Evolutionary conservation across 1,284 basidiomycete species (phyloP).

Genomic region (Apiotrichum montevideense): DNA sequence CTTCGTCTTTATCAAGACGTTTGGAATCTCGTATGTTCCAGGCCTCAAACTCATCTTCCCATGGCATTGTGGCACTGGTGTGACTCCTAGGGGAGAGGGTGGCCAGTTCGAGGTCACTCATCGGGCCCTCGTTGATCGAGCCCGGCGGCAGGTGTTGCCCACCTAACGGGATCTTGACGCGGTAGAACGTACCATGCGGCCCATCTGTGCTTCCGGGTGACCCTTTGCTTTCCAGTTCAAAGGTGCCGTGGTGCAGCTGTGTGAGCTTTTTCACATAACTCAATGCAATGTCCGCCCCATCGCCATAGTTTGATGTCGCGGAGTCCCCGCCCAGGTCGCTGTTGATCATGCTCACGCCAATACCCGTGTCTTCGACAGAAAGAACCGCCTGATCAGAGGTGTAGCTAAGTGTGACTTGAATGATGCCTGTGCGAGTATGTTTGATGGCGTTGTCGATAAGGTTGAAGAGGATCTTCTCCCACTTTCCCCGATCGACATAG

Average conservation of each 20-base stretch:
- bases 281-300: slow-evolving; percentile 47
- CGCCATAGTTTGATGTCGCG: slow-evolving; percentile 41
- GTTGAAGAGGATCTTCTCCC: slow-evolving; percentile 49
- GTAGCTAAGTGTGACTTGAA: slow-evolving; percentile 30
- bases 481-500: slow-evolving; percentile 47
- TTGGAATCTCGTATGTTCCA: background rate
- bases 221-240: slow-evolving; percentile 42
- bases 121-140: background rate
- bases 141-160: background rate
- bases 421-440: slow-evolving; percentile 35
- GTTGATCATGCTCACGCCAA: slow-evolving; percentile 43
- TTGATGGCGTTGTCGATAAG: slow-evolving; percentile 46
- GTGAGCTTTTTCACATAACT: slow-evolving; percentile 44
- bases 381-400: slow-evolving; percentile 24
- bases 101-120: background rate
- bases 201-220: slow-evolving; percentile 27
- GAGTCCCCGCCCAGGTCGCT: slow-evolving; percentile 42
- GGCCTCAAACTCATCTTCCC: background rate
- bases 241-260: slow-evolving; percentile 46
- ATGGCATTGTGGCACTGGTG: background rate
- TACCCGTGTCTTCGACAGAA: slow-evolving; percentile 45
- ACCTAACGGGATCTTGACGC: slow-evolving; percentile 20
- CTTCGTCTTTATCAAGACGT: slow-evolving; percentile 17
- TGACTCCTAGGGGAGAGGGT: too few relatives aligned
- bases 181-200: slow-evolving; percentile 4